phyloP scores from a whole-genome alignment of 306 rosid species.

The Cicer bijugum region DNA sequence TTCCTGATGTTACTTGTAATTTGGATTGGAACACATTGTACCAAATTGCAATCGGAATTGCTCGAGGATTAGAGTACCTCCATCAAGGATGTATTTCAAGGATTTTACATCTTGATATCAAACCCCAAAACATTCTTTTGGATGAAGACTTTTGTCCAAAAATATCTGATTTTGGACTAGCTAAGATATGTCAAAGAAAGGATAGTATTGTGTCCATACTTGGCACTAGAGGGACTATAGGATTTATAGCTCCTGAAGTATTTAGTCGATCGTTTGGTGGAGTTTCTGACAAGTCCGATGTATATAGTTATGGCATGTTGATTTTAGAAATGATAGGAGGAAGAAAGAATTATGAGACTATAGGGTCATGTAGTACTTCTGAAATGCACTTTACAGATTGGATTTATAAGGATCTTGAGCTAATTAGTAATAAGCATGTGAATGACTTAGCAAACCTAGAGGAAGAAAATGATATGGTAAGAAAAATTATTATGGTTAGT shows the following conservation, averaged over 20 bases:
- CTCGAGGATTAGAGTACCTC: slow-evolving; percentile 54
- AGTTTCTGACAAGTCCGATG: slow-evolving; percentile 51
- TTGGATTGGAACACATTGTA: slow-evolving; percentile 38
- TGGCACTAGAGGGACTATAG: slow-evolving; percentile 49
- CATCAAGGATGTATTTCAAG: slow-evolving; percentile 49
- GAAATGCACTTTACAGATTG: slow-evolving; percentile 45
- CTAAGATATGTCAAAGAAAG: slow-evolving; percentile 44
- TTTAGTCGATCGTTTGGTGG: slow-evolving; percentile 38
- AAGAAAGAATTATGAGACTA: slow-evolving; percentile 39
- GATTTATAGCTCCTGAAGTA: slow-evolving; percentile 51
- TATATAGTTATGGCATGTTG: slow-evolving; percentile 54
- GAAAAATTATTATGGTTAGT: slow-evolving; percentile 43
- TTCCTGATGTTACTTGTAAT: slow-evolving; percentile 2
- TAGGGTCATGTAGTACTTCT: slow-evolving; percentile 21
- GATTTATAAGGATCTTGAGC: slow-evolving; percentile 43
- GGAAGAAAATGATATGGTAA: slow-evolving; percentile 46
- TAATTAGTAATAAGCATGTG: neutral
- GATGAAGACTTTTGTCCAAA: slow-evolving; percentile 45
- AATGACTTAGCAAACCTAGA: neutral
- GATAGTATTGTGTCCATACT: slow-evolving; percentile 45
- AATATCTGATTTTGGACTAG: slow-evolving; percentile 51
- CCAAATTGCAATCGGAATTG: slow-evolving; percentile 47
- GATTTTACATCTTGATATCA: slow-evolving; percentile 54
- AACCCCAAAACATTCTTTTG: slow-evolving; percentile 43
- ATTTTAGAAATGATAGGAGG: slow-evolving; percentile 49